Conservation (phyloP, 176 grass and related monocot genomes). For the Cocos nucifera region DNA sequence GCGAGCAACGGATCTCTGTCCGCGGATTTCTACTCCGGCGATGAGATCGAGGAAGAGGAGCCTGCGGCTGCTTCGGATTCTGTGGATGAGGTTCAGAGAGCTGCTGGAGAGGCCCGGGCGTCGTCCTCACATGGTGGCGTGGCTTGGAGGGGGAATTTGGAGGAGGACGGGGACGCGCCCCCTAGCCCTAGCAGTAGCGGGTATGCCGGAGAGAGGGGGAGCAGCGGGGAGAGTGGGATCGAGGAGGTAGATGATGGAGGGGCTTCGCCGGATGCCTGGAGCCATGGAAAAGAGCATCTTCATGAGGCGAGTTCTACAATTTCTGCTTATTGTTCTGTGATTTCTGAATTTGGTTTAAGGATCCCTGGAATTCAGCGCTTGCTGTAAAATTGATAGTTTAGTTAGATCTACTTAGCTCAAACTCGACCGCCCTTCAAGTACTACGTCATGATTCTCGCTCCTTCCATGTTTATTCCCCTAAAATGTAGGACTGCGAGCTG, state of each 20-base stretch:
- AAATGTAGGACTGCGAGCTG: no score
- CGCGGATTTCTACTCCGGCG: conserved; percentile 40
- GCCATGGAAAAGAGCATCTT: conserved; percentile 59
- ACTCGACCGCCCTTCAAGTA: no score
- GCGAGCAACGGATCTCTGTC: conserved; percentile 38
- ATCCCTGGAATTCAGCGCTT: no score
- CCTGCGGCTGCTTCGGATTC: no score
- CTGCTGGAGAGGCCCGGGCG: conserved; percentile 6
- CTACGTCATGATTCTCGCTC: no score
- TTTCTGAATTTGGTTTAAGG: no score
- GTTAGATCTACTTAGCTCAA: no score
- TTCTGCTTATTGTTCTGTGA: no score
- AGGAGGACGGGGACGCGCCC: conserved; percentile 30
- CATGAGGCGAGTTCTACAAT: conserved; percentile 40
- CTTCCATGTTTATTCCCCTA: no score
- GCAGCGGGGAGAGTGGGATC: conserved; percentile 52
- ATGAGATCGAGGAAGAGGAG: conserved; percentile 13
- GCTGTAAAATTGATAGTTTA: no score
- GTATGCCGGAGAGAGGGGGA: conserved; percentile 80
- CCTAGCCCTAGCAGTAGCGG: conserved; percentile 85
- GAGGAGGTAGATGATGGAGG: conserved; percentile 34
- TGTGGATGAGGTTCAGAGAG: conserved; percentile 21
- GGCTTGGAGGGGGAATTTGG: conserved; percentile 16
- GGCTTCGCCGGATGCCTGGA: conserved; percentile 34
- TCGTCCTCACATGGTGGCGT: conserved; percentile 23